Evolutionary conservation across 2,329 filamentous ascomycete species (phyloP), one percentile per base, ranked within the genome.

Genomic region (Alternaria infectoria): DNA sequence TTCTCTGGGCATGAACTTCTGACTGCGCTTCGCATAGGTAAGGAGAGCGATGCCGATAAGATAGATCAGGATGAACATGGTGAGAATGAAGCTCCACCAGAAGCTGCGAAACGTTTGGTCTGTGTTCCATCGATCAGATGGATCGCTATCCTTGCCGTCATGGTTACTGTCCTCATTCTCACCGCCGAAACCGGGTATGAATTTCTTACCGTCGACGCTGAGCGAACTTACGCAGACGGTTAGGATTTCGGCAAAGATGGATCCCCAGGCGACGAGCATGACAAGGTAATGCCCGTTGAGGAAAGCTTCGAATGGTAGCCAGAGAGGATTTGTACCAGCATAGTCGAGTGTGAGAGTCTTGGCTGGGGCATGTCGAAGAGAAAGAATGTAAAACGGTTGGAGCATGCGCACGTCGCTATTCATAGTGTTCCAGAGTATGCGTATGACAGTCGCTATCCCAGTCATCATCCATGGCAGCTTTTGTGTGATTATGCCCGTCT

Each of bases 1-100:
- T 81, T 93, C 90, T 5, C 92, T 87, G 1, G 92, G 92, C 59
- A 94, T 82, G 77, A 94, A 93, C 3, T 91, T 87, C 59, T 89
- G 87, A 0, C 89, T 85, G 13, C 91, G 87, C 2, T 87, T 85
- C 17, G 83, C 61, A 72, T 91, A 90, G 17, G 91, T 89, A 2
- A 89, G 71, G 1, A 80, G 77, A 1, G 90, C 87, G 21, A 91
- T 86, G 23, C 84, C 70, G 59, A 85, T 83, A 76, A 93, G 87
- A 77, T 90, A 90, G 7, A 87, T 30, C n/a, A 93, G 83, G 68
- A 93, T 91, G 54, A 86, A 81, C 4, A 88, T 79, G 0, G 89
- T 87, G 17, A 92, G 81, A 0, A 78, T 81, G 32, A 93, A 86
- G 3, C 89, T 90, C 8, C 89, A 78, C 82, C 87, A 89, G 79